Evolutionary conservation across 2,329 filamentous ascomycete genomes (phyloP), one percentile per base, ranked within the genome.

Genomic region (Xylariaceae sp.): DNA sequence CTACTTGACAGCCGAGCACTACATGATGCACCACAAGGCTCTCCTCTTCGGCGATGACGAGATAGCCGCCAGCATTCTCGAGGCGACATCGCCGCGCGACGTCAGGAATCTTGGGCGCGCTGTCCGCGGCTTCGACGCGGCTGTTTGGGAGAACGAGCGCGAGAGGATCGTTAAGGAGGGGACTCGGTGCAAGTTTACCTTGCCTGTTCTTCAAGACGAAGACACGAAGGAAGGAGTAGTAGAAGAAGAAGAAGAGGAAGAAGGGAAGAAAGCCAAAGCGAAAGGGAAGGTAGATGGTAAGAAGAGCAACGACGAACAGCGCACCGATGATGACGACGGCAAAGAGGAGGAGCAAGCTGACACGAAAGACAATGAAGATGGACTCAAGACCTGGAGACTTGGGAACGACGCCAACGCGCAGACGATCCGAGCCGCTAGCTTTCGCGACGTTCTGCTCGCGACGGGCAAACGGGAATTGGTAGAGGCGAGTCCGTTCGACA

Each of bases 401-500:
- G 62, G 65, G 0, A 48, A 63, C 6, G 36, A 50, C 26, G 33
- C 37, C 1, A 21, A 8, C 45, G 57, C 57, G 0, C 6, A 36
- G 19, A 41, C 67, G 40, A 62, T 70, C 36, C 66, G 75, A n/a
- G 74, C 78, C 2, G 69, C 71, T 4, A 73, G 74, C 14, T 68
- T 89, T 63, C 75, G 71, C 45, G 72, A 70, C 24, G 69, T 75
- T 72, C 66, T 91, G 60, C 69, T 89, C 39, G 76, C 68, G 6
- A 90, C 88, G 1, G 85, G 82, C 0, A 79, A 84, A 4, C 74
- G 81, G 41, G 81, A 87, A 70, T 67, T 90, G 19, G 84, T 89
- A 2, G 87, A 88, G 73, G 85, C 85, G 28, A 80, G 80, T 56
- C 83, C 86, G 9, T 76, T 71, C 56, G 87, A 90, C 73, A 67